Evolutionary conservation across 108 stramenopile genomes (phyloP).

Genomic region (Aurantiochytrium sp.): DNA sequence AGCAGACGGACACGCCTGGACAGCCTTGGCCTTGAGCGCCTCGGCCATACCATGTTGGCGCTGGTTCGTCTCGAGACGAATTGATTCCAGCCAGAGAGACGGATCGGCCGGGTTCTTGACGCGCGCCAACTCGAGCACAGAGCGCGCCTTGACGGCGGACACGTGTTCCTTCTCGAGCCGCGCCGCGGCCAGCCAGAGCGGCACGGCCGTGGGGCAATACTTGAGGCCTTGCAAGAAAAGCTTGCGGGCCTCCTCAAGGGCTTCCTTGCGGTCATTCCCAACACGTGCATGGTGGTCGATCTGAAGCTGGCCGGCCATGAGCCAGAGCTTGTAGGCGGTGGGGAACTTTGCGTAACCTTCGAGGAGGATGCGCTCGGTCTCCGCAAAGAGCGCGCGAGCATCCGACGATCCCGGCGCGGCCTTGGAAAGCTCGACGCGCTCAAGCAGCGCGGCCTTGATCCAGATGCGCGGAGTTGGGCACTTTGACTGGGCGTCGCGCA

Average conservation of each 20-base stretch:
- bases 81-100: conserved; percentile 81
- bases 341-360: conserved; percentile 72
- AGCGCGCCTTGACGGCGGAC: conserved; percentile 81
- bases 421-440: conserved; percentile 58
- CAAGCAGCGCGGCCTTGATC: conserved; percentile 89
- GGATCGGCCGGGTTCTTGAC: conserved; percentile 72
- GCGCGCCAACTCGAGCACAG: conserved; percentile 84
- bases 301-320: conserved; percentile 92
- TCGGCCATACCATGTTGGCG: conserved; percentile 75
- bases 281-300: conserved; percentile 59
- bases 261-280: neutral
- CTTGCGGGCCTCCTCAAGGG: conserved; percentile 65
- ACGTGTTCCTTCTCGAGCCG: conserved; percentile 71
- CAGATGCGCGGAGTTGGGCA: conserved; percentile 78
- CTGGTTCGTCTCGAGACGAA: conserved; percentile 80
- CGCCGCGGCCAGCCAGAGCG: conserved; percentile 83
- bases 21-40: conserved; percentile 82
- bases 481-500: conserved; percentile 73
- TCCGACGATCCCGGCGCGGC: neutral
- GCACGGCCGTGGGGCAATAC: conserved; percentile 65
- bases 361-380: conserved; percentile 66
- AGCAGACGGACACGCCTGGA: conserved; percentile 86
- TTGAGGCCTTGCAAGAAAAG: conserved; percentile 73
- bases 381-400: conserved; percentile 36
- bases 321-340: conserved; percentile 76